These are phyloP conservation scores for Lyophyllum decastes DNA, from an alignment of 768 basidiomycete genomes.

Conservation along the genomic window DNA sequence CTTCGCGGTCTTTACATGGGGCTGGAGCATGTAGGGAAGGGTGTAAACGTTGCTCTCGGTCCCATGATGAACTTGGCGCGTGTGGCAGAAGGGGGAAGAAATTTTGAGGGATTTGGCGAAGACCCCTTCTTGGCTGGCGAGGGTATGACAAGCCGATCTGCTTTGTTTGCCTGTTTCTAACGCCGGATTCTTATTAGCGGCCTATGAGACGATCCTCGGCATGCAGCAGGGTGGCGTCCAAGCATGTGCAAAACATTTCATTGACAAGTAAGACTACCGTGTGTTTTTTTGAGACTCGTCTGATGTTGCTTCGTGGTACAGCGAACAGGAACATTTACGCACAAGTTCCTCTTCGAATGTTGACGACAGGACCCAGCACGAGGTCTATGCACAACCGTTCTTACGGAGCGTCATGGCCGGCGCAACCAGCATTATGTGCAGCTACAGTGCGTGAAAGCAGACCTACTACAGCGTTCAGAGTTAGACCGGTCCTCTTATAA, in stretches of 20 bases:
- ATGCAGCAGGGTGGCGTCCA: conserved; percentile 80
- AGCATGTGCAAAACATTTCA: conserved; percentile 83
- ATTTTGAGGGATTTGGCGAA: conserved; percentile 82
- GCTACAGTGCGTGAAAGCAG: conserved; percentile 59
- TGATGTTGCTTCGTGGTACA: conserved; percentile 19
- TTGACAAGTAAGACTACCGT: conserved; percentile 59
- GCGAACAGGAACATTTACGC: conserved; percentile 70
- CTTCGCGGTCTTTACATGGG: conserved; percentile 72
- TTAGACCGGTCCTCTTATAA: not conserved
- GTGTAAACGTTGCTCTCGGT: conserved; percentile 67
- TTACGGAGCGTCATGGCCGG: conserved; percentile 73
- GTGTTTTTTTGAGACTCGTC: conserved; percentile 36
- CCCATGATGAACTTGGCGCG: conserved; percentile 74
- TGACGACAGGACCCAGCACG: conserved; percentile 79
- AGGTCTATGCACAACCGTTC: conserved; percentile 73
- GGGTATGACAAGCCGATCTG: conserved; percentile 5
- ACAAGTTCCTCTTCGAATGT: conserved; percentile 62
- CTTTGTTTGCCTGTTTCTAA: not conserved
- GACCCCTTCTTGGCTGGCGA: conserved; percentile 77
- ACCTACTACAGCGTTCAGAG: not conserved
- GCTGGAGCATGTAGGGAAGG: conserved; percentile 69
- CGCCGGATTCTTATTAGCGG: conserved; percentile 21
- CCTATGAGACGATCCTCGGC: conserved; percentile 82
- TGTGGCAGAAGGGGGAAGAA: conserved; percentile 67
- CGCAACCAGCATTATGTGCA: conserved; percentile 73